Evolutionary conservation across 768 basidiomycete species (phyloP).

Genomic region (Cyclocybe cylindracea): DNA sequence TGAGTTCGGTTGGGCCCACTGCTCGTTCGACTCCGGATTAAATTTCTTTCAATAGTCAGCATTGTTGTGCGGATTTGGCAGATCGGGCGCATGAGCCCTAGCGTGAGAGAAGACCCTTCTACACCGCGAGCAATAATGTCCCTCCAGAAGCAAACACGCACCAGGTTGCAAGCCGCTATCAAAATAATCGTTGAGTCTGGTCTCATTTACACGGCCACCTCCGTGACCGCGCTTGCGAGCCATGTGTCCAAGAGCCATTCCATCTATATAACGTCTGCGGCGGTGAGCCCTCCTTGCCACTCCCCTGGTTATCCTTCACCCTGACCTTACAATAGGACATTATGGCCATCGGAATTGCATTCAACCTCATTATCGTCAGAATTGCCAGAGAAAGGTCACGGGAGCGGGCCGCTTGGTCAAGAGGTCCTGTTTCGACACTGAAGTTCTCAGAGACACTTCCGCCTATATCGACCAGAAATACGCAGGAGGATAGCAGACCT

Average conservation of each 20-base stretch:
- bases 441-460: not conserved
- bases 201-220: conserved; percentile 5
- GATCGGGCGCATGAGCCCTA: conserved; percentile 2
- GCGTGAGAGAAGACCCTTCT: not conserved
- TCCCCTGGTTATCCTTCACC: not conserved
- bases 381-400: not conserved
- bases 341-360: conserved; percentile 5
- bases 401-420: not conserved
- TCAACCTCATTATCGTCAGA: conserved; percentile 7
- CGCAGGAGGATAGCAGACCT: too few relatives aligned
- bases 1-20: not conserved
- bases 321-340: not conserved
- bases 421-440: conserved; percentile 1
- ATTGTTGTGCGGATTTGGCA: conserved; percentile 13
- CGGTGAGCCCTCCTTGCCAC: not conserved
- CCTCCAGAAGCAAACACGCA: conserved; percentile 1
- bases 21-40: not conserved
- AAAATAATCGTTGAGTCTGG: conserved; percentile 8
- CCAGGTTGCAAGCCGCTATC: not conserved
- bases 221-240: conserved; percentile 4
- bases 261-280: conserved; percentile 8
- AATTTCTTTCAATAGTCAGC: conserved; percentile 3
- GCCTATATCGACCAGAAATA: too few relatives aligned
- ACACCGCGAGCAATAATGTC: conserved; percentile 1
- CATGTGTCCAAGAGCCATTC: conserved; percentile 7